These are phyloP conservation scores for Aegilops umbellulata DNA, from an alignment of 176 grass and related monocot species.

Conservation along the genomic window DNA sequence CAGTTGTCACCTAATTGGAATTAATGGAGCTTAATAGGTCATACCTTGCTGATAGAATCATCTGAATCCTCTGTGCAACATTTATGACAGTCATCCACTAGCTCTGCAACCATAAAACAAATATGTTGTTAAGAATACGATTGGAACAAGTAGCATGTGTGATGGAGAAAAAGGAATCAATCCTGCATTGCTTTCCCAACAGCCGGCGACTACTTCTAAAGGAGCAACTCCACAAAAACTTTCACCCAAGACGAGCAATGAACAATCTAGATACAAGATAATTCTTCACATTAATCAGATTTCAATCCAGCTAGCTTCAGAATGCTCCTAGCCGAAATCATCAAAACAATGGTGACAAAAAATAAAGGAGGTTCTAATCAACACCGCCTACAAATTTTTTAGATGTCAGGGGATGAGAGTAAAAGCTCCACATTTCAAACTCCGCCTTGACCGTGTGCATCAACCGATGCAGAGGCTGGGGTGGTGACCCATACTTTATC, in stretches of 20 bases:
- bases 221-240: background rate
- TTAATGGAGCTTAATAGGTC: conserved; percentile 21
- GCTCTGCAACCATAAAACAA: conserved; percentile 48
- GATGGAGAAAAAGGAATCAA: background rate
- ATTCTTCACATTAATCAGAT: background rate
- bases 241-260: background rate
- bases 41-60: conserved; percentile 91
- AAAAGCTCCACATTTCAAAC: too few relatives aligned
- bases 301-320: background rate
- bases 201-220: background rate
- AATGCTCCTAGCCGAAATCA: background rate
- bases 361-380: background rate
- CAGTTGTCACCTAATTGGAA: background rate
- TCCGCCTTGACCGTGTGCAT: background rate
- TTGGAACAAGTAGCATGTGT: background rate
- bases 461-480: background rate
- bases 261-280: background rate
- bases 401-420: too few relatives aligned
- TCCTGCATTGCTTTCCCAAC: background rate
- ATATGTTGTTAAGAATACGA: background rate
- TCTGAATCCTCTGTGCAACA: conserved; percentile 99
- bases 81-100: conserved; percentile 84
- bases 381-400: background rate
- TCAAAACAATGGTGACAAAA: background rate
- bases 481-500: background rate